Base-by-base conservation (phyloP, 2,329 filamentous ascomycete genomes). In the Didymellaceae sp. region DNA sequence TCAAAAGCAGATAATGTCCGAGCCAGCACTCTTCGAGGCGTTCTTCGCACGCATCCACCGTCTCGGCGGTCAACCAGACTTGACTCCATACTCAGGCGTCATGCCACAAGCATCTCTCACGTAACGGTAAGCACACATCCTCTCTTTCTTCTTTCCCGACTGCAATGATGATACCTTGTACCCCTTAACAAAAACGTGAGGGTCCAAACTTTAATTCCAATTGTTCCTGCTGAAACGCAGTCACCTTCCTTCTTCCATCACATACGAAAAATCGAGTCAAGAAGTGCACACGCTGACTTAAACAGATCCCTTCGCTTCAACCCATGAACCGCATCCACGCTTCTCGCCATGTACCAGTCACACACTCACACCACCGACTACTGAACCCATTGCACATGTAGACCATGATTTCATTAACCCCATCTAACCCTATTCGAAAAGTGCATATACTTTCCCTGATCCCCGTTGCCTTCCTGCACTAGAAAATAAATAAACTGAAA, bases 171-270 rank as follows among this genome's bases (percentile, higher is more conserved):
- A 89, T 74, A 80, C 75, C 76, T 74, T 81, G 80, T 81, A 70
- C 61, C 59, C 71, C 60, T 57, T 59, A 67, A 50, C 48, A 46
- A 59, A 78, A 59, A 78, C 74, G 76, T 79, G 80, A 79, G 68
- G 75, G 74, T n/a, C 61, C 67, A 71, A 74, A 76, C 79, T 75
- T 58, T 57, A 53, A 61, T 81, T 82, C 86, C 90, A 96, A 95
- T 96, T 96, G 91, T 96, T 96, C 91, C 91, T 96, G 86, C 91
- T 96, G 91, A 96, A 73, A 77, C 44, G 59, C 64, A 60, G 52
- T 58, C 37, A 37, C 35, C 17, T 28, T 30, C 6, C 30, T 17
- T 30, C 38, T 7, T 40, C 37, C 37, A 25, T 17, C 13, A n/a
- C n/a, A n/a, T n/a, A n/a, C n/a, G n/a, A n/a, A n/a, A n/a, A n/a